Conservation (phyloP, 176 grass and related monocot genomes). For the Guadua angustifolia region DNA sequence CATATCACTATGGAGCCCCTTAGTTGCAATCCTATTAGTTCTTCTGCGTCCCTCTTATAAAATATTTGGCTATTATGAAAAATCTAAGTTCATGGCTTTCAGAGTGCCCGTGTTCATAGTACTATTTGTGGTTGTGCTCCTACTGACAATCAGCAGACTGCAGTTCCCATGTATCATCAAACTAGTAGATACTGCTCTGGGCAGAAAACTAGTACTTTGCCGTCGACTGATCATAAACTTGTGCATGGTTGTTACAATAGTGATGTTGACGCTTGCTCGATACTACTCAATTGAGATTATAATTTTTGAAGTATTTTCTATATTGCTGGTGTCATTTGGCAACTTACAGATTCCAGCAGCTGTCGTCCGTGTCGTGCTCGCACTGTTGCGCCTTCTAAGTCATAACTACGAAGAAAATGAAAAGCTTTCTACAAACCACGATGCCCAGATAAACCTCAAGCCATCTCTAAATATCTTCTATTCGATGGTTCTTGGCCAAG, state of each 20-base stretch:
- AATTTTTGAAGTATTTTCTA: too few relatives aligned
- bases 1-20: constrained; percentile 7
- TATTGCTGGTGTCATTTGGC: neutral
- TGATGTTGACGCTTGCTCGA: neutral
- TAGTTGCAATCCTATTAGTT: neutral
- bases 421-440: too few relatives aligned
- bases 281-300: accelerated
- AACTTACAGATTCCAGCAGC: constrained; percentile 16
- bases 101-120: neutral
- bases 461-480: constrained; percentile 11
- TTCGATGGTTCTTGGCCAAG: constrained; percentile 28
- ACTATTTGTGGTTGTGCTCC: neutral
- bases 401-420: neutral
- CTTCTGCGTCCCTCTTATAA: too few relatives aligned
- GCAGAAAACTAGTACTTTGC: neutral
- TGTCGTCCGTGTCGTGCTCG: neutral
- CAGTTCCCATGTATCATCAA: neutral
- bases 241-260: neutral
- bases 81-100: too few relatives aligned
- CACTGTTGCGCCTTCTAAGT: accelerated
- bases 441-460: neutral
- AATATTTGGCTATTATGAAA: too few relatives aligned
- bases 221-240: neutral
- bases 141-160: neutral
- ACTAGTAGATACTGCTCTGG: neutral